A percentile compares a stretch with the other conserved stretches of the same genome.
Evolutionary conservation across 2,329 filamentous ascomycete species (phyloP).

Genomic region (Aspergillus japonicus): DNA sequence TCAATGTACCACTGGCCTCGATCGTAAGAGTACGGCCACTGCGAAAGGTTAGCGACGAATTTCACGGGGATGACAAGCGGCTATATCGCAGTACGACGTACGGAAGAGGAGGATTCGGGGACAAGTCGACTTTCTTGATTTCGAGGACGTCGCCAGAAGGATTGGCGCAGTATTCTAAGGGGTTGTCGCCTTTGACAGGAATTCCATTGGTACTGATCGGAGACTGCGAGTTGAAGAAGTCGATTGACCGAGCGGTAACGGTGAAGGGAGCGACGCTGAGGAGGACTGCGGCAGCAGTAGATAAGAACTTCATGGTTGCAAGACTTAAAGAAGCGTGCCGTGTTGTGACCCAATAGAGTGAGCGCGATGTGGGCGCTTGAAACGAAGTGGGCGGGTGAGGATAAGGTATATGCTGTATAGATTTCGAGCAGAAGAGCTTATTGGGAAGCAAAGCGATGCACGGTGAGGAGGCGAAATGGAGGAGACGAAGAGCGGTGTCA

Average conservation of each 20-base stretch:
- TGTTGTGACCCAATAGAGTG: neutral
- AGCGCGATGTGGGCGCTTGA: neutral
- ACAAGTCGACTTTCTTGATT: slow-evolving; percentile 76
- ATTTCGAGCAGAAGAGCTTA: neutral
- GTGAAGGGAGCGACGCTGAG: slow-evolving; percentile 48
- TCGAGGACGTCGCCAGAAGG: slow-evolving; percentile 68
- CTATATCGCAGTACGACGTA: slow-evolving; percentile 51
- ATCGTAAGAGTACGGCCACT: slow-evolving; percentile 80
- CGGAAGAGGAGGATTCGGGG: slow-evolving; percentile 83
- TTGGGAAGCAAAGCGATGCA: neutral
- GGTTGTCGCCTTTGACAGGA: slow-evolving; percentile 79
- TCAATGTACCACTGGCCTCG: slow-evolving; percentile 72
- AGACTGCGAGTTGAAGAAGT: slow-evolving; percentile 52
- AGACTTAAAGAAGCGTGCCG: neutral
- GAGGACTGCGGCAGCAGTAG: slow-evolving; percentile 37
- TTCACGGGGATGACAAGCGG: neutral
- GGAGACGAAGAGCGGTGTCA: slow-evolving; percentile 17
- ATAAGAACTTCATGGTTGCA: slow-evolving; percentile 44
- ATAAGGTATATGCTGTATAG: neutral
- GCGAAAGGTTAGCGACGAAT: slow-evolving; percentile 16
- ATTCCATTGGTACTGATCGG: slow-evolving; percentile 52
- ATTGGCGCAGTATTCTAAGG: slow-evolving; percentile 73
- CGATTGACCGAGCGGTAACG: slow-evolving; percentile 43
- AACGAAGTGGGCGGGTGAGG: neutral
- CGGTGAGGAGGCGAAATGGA: neutral